Percentiles rank a stretch among this genome's conserved stretches.
These are phyloP conservation scores for Fusarium napiforme DNA, from an alignment of 2,329 filamentous ascomycete genomes.

Conservation along the genomic window DNA sequence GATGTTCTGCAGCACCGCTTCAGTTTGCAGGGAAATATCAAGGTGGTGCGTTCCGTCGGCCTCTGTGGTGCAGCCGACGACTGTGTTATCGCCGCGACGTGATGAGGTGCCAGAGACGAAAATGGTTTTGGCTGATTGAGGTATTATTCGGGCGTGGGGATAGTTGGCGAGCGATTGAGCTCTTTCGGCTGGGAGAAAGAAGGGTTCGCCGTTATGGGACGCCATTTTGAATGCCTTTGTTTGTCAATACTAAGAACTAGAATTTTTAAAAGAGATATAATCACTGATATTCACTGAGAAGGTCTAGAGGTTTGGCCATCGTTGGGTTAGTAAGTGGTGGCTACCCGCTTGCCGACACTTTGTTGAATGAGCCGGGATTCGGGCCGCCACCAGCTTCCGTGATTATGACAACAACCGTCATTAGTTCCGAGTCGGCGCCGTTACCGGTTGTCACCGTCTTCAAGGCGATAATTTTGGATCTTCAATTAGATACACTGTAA, in stretches of 20 bases:
- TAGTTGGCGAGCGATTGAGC: neutral
- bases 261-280: rapidly evolving
- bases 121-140: neutral
- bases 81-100: neutral
- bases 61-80: neutral
- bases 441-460: neutral
- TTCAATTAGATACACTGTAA: neutral
- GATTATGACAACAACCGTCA: neutral
- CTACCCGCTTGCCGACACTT: neutral
- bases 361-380: neutral
- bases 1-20: neutral
- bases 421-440: too few relatives aligned
- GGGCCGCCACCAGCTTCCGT: neutral
- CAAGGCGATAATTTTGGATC: rapidly evolving
- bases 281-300: neutral
- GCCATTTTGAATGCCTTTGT: too few relatives aligned
- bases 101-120: neutral
- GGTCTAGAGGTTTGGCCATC: neutral
- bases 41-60: neutral
- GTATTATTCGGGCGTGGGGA: neutral
- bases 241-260: rapidly evolving
- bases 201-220: neutral
- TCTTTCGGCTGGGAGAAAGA: neutral
- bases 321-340: neutral
- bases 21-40: neutral